A percentile compares a stretch with the other conserved stretches of the same genome.
phyloP scores from a whole-genome alignment of 2,329 filamentous ascomycete species.

The Claviceps pazoutovae region DNA sequence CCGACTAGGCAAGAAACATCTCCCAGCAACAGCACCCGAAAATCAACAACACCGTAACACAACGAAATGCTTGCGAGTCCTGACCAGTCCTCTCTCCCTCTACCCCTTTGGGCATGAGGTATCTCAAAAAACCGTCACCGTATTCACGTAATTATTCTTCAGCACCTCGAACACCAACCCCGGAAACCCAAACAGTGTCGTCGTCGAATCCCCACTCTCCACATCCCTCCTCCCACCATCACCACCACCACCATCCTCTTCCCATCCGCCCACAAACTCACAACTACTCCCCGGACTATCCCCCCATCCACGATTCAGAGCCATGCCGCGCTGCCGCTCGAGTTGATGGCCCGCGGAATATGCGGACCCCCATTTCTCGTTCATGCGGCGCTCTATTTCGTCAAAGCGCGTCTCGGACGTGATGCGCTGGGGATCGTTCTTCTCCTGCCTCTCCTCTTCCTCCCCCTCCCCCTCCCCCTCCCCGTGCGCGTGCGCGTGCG shows the following conservation, averaged over 20 bases:
- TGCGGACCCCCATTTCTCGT: constrained; percentile 53
- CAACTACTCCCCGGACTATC: constrained; percentile 84
- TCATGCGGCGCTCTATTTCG: constrained; percentile 55
- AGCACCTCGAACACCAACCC: constrained; percentile 91
- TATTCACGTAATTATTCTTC: constrained; percentile 81
- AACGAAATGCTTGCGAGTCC: no score
- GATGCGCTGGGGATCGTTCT: constrained; percentile 30
- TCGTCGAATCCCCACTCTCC: constrained; percentile 46
- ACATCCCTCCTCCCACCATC: constrained; percentile 41
- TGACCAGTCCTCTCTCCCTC: neutral
- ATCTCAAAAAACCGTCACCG: constrained; percentile 69
- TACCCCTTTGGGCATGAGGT: neutral
- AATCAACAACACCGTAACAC: no score
- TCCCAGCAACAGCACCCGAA: no score
- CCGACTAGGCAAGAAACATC: no score
- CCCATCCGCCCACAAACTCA: constrained; percentile 74
- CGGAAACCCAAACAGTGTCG: constrained; percentile 84
- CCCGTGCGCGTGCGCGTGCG: no score
- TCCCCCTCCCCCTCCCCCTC: neutral
- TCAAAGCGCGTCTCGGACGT: constrained; percentile 67
- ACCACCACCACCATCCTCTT: constrained; percentile 51
- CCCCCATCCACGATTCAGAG: constrained; percentile 79
- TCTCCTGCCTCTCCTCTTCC: constrained; percentile 6
- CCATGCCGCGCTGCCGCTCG: constrained; percentile 58
- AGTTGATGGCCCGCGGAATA: constrained; percentile 42